Evolutionary conservation across 441 rosid species (phyloP), one percentile per base, ranked within the genome.

Genomic region (Brassica balearica): DNA sequence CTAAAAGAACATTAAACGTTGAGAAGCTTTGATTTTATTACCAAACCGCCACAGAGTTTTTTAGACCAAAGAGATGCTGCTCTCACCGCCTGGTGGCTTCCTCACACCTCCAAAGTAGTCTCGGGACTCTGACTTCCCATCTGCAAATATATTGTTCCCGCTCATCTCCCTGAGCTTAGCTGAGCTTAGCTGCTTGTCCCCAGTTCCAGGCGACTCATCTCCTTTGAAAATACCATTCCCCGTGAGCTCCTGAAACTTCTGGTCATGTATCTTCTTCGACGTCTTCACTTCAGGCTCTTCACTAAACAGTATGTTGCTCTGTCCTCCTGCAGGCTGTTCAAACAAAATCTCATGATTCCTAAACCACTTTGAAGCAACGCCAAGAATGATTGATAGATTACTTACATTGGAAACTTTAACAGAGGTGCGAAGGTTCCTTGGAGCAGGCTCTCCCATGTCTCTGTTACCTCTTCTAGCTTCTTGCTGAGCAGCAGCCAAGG

Each of bases 361-460:
- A 10, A 10, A 3, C 14, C n/a, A 41, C 5, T 43, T 43, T 8
- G 11, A 38, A 38, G 46, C 46, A 2, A 38, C 8, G 46, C 46
- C 46, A 8, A 9, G 46, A 38, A 38, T 36, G 43, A 8, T 32
- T 8, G 2, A 8, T 5, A 32, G 1, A 72, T 29, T 29, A 87
- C 94, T 92, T 82, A 94, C 98, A 83, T 91, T 90, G 68, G 98
- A 94, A 65, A 92, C 97, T 87, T 91, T 91, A 29, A 92, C 95
- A n/a, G 96, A 92, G 11, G 96, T 94, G 75, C 92, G 93, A 12
- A 94, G 58, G 76, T 86, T 87, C 65, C 96, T 86, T 0, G 93
- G 95, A 9, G 87, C 95, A 78, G 88, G 93, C 81, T 91, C 95
- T 29, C 88, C 90, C 89, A 85, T 86, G 74, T 87, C 93, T 77